phyloP scores from a whole-genome alignment of 2,329 filamentous ascomycete genomes.

The Exophiala calicioides region DNA sequence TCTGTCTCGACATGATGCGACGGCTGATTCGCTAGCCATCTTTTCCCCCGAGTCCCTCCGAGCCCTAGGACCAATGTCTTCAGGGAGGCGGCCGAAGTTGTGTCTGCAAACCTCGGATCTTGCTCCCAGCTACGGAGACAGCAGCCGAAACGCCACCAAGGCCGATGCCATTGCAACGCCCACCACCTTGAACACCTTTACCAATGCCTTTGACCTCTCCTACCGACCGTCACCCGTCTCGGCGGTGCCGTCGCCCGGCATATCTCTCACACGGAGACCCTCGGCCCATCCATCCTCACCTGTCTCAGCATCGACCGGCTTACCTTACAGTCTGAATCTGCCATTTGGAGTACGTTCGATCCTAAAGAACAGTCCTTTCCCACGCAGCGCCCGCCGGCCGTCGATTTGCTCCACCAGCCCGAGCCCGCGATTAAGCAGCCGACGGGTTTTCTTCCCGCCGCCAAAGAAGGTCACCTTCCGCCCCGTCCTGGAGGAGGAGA shows the following conservation, averaged over 20 bases:
- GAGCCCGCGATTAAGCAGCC: slow-evolving; percentile 40
- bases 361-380: slow-evolving; percentile 49
- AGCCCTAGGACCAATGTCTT: slow-evolving; percentile 9
- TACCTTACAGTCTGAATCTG: slow-evolving; percentile 42
- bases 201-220: slow-evolving; percentile 58
- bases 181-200: slow-evolving; percentile 62
- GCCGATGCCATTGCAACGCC: slow-evolving; percentile 51
- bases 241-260: slow-evolving; percentile 36
- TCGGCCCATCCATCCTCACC: slow-evolving; percentile 31
- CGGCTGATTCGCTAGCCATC: slow-evolving; percentile 6
- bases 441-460: slow-evolving; percentile 53
- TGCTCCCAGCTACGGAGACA: slow-evolving; percentile 56
- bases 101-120: slow-evolving; percentile 59
- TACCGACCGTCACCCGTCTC: slow-evolving; percentile 41
- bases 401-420: slow-evolving; percentile 41
- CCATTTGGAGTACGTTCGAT: slow-evolving; percentile 49
- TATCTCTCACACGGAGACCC: slow-evolving; percentile 5
- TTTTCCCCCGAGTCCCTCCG: slow-evolving; percentile 8
- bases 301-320: slow-evolving; percentile 18
- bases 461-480: slow-evolving; percentile 61
- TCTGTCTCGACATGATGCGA: slow-evolving; percentile 14
- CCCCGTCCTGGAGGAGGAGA: slow-evolving; percentile 59
- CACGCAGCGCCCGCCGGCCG: slow-evolving; percentile 38
- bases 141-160: slow-evolving; percentile 35
- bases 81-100: slow-evolving; percentile 55